phyloP scores from a whole-genome alignment of 257 asterid species.

The Paraleonurus japonicus region DNA sequence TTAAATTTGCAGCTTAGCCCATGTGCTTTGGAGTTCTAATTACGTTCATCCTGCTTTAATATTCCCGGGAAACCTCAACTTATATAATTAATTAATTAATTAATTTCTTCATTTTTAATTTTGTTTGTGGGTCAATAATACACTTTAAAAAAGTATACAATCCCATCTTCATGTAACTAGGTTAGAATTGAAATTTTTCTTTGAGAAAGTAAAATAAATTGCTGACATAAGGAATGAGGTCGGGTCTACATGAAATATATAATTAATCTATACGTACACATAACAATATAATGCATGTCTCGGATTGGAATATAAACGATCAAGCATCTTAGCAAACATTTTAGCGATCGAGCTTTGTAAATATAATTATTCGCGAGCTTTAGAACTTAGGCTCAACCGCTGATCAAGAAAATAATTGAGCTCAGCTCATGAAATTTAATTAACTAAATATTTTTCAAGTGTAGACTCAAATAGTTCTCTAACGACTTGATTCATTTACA shows the following conservation, averaged over 20 bases:
- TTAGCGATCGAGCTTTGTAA: too few relatives aligned
- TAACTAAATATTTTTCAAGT: too few relatives aligned
- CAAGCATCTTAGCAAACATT: too few relatives aligned
- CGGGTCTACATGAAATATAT: not conserved
- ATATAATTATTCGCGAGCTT: too few relatives aligned
- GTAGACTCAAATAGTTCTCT: too few relatives aligned
- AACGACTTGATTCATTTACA: too few relatives aligned
- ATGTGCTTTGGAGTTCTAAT: constrained; percentile 11
- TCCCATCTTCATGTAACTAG: not conserved
- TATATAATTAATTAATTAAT: not conserved
- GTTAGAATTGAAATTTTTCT: not conserved
- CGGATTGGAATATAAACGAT: too few relatives aligned
- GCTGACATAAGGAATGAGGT: not conserved
- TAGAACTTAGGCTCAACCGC: too few relatives aligned
- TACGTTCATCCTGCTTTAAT: constrained; percentile 11
- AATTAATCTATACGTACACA: too few relatives aligned
- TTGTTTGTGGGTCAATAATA: not conserved
- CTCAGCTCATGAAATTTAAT: too few relatives aligned
- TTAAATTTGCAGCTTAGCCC: not conserved
- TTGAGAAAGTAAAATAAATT: not conserved
- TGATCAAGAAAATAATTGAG: too few relatives aligned
- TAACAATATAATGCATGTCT: too few relatives aligned
- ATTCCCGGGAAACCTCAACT: not conserved
- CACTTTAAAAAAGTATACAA: not conserved
- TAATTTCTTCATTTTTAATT: not conserved